phyloP scores from a whole-genome alignment of 2,329 filamentous ascomycete species.

The Stachybotrys chlorohalonatus region DNA sequence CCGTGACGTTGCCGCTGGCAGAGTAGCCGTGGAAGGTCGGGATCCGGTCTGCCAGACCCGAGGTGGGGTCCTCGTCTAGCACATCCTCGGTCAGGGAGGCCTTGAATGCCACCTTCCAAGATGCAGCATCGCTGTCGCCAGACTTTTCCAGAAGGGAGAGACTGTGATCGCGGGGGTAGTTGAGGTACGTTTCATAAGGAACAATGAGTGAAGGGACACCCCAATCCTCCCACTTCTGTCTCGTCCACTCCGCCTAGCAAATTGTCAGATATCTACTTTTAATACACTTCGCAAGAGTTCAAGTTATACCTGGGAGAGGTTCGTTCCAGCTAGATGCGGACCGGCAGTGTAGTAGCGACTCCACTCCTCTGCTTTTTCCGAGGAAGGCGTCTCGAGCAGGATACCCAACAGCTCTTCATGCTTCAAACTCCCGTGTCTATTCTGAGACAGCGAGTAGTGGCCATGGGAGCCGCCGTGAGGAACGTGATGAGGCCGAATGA shows the following conservation, averaged over 20 bases:
- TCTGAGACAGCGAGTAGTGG: slow-evolving; percentile 15
- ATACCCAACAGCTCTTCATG: slow-evolving; percentile 47
- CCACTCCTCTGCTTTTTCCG: slow-evolving; percentile 57
- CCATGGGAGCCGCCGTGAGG: slow-evolving; percentile 22
- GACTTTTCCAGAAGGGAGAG: slow-evolving; percentile 52
- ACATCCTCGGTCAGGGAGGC: slow-evolving; percentile 79
- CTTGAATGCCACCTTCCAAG: slow-evolving; percentile 62
- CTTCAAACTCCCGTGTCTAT: slow-evolving; percentile 15
- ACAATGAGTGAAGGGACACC: slow-evolving; percentile 56
- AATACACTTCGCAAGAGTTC: neutral
- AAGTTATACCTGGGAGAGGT: slow-evolving; percentile 51
- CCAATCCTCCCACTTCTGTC: slow-evolving; percentile 63
- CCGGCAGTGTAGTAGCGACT: slow-evolving; percentile 71
- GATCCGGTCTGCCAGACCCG: slow-evolving; percentile 59
- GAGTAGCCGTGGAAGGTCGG: slow-evolving; percentile 95
- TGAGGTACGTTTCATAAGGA: slow-evolving; percentile 68
- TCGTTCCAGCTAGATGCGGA: slow-evolving; percentile 68
- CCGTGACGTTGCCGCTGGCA: slow-evolving; percentile 84
- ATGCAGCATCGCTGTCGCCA: slow-evolving; percentile 13
- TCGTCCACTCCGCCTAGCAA: slow-evolving; percentile 63
- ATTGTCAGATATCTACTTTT: neutral
- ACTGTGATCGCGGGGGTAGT: slow-evolving; percentile 65
- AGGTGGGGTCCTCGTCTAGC: slow-evolving; percentile 74
- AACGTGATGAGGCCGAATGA: slow-evolving; percentile 24
- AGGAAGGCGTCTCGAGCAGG: slow-evolving; percentile 48